Conservation (phyloP, 176 grass and related monocot genomes). For the Raddia distichophylla region DNA sequence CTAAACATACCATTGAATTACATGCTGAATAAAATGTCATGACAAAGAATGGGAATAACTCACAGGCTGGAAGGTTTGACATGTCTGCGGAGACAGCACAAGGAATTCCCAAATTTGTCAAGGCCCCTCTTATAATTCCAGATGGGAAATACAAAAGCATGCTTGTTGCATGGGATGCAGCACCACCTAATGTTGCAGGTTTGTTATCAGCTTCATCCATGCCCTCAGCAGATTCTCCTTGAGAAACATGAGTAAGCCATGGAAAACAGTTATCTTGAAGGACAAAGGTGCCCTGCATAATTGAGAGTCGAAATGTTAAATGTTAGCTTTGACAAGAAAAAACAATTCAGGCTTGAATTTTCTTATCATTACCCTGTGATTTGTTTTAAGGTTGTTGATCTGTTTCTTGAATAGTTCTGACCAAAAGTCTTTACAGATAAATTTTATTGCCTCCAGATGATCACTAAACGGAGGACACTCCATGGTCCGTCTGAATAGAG, state of each 20-base stretch:
- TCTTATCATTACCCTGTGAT: conserved; percentile 77
- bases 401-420: conserved; percentile 94
- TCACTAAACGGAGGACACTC: conserved; percentile 85
- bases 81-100: conserved; percentile 90
- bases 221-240: conserved; percentile 57
- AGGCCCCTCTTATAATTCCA: conserved; percentile 88
- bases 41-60: conserved; percentile 38
- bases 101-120: conserved; percentile 81
- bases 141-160: conserved; percentile 95
- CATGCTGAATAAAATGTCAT: neutral
- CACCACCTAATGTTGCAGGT: conserved; percentile 49
- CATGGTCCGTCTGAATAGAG: conserved; percentile 75
- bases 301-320: conserved; percentile 29
- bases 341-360: neutral
- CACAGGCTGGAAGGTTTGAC: conserved; percentile 90
- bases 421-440: conserved; percentile 99
- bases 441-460: conserved; percentile 97
- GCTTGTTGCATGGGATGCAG: conserved; percentile 69
- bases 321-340: conserved; percentile 19
- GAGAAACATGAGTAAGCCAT: conserved; percentile 83
- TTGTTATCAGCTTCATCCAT: conserved; percentile 59
- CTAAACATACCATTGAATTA: neutral
- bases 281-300: conserved; percentile 89
- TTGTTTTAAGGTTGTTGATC: conserved; percentile 96
- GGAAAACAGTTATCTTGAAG: conserved; percentile 88